Evolutionary conservation across 2,329 filamentous ascomycete species (phyloP).

Genomic region (Cladophialophora psammophila): DNA sequence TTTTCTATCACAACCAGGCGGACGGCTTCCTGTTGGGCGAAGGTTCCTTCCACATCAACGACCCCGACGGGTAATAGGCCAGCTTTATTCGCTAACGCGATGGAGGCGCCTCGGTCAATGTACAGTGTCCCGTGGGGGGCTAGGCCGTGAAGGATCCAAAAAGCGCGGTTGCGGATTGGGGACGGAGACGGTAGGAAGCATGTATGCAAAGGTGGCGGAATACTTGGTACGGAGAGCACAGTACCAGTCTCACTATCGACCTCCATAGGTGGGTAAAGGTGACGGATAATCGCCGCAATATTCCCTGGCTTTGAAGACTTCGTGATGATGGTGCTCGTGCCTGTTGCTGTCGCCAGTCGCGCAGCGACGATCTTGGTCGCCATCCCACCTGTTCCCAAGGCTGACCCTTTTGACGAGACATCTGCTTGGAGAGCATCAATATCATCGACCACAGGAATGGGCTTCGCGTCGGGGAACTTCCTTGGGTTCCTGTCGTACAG

Average conservation of each 20-base stretch:
- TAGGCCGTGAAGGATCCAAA: slow-evolving; percentile 95
- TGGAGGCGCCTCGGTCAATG: slow-evolving; percentile 88
- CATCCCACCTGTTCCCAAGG: slow-evolving; percentile 95
- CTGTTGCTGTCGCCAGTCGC: slow-evolving; percentile 87
- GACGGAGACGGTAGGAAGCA: slow-evolving; percentile 85
- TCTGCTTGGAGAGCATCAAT: slow-evolving; percentile 84
- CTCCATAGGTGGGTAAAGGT: slow-evolving; percentile 68
- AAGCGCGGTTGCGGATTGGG: slow-evolving; percentile 90
- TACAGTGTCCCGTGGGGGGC: slow-evolving; percentile 89
- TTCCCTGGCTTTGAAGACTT: slow-evolving; percentile 93
- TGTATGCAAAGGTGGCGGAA: slow-evolving; percentile 76
- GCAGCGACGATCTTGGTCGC: slow-evolving; percentile 96
- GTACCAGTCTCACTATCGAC: slow-evolving; percentile 33
- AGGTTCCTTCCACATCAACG: slow-evolving; percentile 84
- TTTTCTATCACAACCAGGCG: slow-evolving; percentile 80
- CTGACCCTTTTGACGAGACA: slow-evolving; percentile 87
- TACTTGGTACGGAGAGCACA: slow-evolving; percentile 44
- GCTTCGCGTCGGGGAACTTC: slow-evolving; percentile 79
- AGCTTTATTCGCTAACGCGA: slow-evolving; percentile 80
- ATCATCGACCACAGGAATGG: slow-evolving; percentile 92
- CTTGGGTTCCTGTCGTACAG: slow-evolving; percentile 96
- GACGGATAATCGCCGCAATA: slow-evolving; percentile 82
- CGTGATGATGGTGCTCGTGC: slow-evolving; percentile 95
- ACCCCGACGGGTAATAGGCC: slow-evolving; percentile 91
- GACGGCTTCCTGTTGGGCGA: slow-evolving; percentile 92